Conservation (phyloP, 371 early-diverging fungal species). For the Enterospora canceri region DNA sequence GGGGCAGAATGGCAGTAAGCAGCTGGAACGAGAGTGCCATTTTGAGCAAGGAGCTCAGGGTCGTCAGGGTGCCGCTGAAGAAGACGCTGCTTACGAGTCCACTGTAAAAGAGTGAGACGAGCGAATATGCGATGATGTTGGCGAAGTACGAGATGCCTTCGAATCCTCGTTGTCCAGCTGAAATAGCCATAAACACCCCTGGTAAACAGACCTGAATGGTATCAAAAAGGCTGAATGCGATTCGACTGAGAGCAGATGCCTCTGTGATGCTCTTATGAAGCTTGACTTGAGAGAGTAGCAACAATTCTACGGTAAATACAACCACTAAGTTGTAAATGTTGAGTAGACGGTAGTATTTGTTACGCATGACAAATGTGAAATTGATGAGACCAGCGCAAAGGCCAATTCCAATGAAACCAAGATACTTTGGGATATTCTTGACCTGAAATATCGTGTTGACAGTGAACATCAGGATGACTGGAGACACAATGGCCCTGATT, state of each 20-base stretch:
- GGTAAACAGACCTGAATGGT: not conserved
- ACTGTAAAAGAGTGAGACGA: not conserved
- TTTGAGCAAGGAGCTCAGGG: not conserved
- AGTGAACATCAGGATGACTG: not conserved
- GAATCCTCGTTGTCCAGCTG: not conserved
- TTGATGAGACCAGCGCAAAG: not conserved
- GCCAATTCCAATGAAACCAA: not conserved
- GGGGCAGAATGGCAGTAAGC: not conserved
- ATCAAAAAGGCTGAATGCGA: not conserved
- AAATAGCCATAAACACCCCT: not conserved
- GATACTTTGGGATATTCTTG: not conserved
- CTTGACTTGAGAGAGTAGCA: too few species aligned
- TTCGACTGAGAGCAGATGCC: not conserved
- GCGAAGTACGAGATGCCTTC: not conserved
- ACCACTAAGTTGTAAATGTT: not conserved
- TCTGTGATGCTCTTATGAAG: too few species aligned
- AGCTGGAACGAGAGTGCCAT: not conserved
- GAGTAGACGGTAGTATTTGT: not conserved
- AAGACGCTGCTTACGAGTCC: not conserved
- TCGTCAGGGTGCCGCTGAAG: not conserved
- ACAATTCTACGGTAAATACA: not conserved
- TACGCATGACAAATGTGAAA: not conserved
- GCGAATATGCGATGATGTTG: not conserved
- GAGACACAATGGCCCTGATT: not conserved
- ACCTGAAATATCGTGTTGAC: not conserved